These are phyloP conservation scores for Xylaria venustula DNA, from an alignment of 495 filamentous ascomycete genomes.

Conservation along the genomic window DNA sequence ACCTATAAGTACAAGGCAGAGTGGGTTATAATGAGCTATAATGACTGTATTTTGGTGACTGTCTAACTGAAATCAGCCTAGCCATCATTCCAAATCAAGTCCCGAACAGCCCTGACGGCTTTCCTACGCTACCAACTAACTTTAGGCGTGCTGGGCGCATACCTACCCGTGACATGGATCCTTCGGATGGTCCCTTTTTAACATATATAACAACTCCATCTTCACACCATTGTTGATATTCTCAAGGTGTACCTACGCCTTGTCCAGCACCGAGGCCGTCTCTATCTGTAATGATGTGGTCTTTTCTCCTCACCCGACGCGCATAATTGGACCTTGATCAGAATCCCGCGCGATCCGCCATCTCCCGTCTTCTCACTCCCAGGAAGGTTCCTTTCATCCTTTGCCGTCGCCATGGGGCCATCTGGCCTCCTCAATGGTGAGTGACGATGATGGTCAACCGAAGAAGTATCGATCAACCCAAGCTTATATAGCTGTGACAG, in stretches of 20 bases:
- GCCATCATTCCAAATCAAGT: not conserved
- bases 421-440: slow-evolving; percentile 5
- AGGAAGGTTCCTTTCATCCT: not conserved
- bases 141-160: too few relatives aligned
- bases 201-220: too few relatives aligned
- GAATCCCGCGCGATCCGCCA: not conserved
- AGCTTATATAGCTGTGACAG: slow-evolving; percentile 2
- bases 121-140: too few relatives aligned
- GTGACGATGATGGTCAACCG: not conserved
- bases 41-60: not conserved
- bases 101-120: not conserved
- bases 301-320: not conserved
- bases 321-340: not conserved
- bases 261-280: not conserved
- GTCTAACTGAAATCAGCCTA: not conserved
- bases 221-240: too few relatives aligned
- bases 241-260: too few relatives aligned
- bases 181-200: too few relatives aligned
- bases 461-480: not conserved
- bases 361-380: too few relatives aligned
- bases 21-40: too few relatives aligned
- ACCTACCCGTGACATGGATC: not conserved
- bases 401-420: slow-evolving; percentile 2
- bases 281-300: slow-evolving; percentile 1
- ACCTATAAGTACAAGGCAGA: too few relatives aligned